These are phyloP conservation scores for Angomonas desouzai DNA, from an alignment of 208 protist genomes.

Conservation along the genomic window DNA sequence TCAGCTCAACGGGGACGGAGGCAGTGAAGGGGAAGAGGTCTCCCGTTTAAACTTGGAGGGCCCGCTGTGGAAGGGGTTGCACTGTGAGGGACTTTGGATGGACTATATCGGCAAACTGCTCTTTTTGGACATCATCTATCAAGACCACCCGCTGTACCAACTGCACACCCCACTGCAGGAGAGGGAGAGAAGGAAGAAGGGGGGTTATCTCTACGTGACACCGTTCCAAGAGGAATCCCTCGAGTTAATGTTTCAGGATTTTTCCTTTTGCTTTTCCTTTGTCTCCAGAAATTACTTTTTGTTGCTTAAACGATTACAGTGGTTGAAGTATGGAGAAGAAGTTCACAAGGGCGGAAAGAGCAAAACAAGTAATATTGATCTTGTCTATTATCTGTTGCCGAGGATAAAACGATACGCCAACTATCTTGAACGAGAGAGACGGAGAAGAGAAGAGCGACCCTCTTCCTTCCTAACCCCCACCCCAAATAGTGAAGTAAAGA, in stretches of 20 bases:
- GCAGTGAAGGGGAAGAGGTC: not conserved
- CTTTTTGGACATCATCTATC: constrained; percentile 46
- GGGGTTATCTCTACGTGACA: not conserved
- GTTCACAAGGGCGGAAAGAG: not conserved
- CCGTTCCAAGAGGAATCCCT: constrained; percentile 1
- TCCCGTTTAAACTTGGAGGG: not conserved
- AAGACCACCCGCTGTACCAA: constrained; percentile 3
- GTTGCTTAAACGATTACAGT: not conserved
- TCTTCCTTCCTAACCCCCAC: not conserved
- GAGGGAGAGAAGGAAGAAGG: not conserved
- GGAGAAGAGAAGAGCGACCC: not conserved
- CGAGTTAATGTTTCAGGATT: not conserved
- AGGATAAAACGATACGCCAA: not conserved
- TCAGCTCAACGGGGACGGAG: not conserved
- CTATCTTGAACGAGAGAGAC: not conserved
- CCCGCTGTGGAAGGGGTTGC: constrained; percentile 48
- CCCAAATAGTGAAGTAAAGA: not conserved
- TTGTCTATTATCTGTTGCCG: constrained; percentile 2
- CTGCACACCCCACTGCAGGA: constrained; percentile 12
- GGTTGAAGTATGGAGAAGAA: not conserved
- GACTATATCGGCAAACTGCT: constrained; percentile 48
- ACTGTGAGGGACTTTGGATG: constrained; percentile 81
- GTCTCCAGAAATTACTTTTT: not conserved
- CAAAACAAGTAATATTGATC: not conserved
- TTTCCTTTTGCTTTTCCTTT: not conserved